Evolutionary conservation across 345 rosid species (phyloP), one percentile per base, ranked within the genome.

Genomic region (Linum lewisii): DNA sequence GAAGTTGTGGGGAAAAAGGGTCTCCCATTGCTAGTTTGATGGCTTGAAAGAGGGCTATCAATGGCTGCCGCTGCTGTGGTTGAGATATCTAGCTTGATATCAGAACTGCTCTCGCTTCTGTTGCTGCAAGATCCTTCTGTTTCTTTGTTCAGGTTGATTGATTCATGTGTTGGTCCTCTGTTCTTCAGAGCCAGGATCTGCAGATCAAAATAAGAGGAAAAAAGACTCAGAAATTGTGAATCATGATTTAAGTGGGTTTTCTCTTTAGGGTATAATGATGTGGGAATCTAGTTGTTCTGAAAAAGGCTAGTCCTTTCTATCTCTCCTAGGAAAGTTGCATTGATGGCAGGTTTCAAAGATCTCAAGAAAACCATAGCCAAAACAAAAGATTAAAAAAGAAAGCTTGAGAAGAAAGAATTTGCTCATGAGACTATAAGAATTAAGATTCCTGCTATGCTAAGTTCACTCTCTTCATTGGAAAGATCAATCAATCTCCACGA

Each of bases 61-160:
- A 63, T 74, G 45, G 85, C 88, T 20, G 56, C 24, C 14, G 88
- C 24, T 18, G 88, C 88, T 0, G 85, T 76, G 49, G 84, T 82
- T 25, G 92, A 80, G 49, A 90, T 87, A 72, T 94, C 97, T 24
- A 87, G 72, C 70, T 83, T 90, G 32, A 85, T 76, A 58, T 87
- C 92, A n/a, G 95, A 85, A 67, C 96, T 87, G 78, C 81, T 85
- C 44, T 89, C 97, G 54, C 99, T 93, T 79, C 92, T 79, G 74
- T 87, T 89, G 66, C 99, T 90, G 72, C 90, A 81, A 14, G 88
- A 90, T 15, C 96, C 97, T 59, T 87, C 96, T 0, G 97, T 93
- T 69, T 93, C 99, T 76, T 90, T 93, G 72, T 89, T 93, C 37
- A 90, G 84, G 67, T 93, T 93, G 61, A 90, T 90, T 4, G 92